A percentile compares a stretch with the other conserved stretches of the same genome.
Evolutionary conservation across 192 early-diverging fungal genomes (phyloP).

Genomic region (Mortierella antarctica): DNA sequence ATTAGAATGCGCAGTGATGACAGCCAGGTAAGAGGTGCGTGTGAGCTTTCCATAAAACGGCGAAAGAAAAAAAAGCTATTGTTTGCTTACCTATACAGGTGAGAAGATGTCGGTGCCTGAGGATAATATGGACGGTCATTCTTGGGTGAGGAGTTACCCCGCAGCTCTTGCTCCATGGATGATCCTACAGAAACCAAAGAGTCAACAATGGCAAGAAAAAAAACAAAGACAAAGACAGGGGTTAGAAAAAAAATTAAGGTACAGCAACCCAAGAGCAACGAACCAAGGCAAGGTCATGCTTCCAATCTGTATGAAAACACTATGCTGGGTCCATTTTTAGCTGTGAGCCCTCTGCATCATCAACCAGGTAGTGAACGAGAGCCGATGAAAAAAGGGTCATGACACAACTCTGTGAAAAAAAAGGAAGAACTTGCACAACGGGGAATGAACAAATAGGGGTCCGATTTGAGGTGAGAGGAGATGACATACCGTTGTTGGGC

Average conservation of each 20-base stretch:
- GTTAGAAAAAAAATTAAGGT: neutral
- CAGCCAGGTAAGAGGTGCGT: neutral
- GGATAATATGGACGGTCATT: constrained; percentile 31
- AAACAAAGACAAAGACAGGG: neutral
- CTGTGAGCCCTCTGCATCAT: constrained; percentile 11
- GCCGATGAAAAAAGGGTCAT: neutral
- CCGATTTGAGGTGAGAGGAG: neutral
- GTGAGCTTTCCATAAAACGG: neutral
- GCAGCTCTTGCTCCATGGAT: constrained; percentile 11
- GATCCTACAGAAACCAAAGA: constrained; percentile 4
- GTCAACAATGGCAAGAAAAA: neutral
- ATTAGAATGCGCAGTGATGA: neutral
- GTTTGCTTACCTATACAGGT: constrained; percentile 32
- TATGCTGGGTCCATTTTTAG: constrained; percentile 25
- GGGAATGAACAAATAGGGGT: neutral
- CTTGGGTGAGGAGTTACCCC: constrained; percentile 14
- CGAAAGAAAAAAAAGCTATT: constrained; percentile 1
- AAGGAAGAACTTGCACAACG: neutral
- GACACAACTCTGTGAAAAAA: neutral
- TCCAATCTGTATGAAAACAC: neutral
- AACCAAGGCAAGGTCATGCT: neutral
- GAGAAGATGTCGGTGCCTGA: constrained; percentile 3
- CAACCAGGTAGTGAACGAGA: neutral
- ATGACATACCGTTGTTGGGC: constrained; percentile 28
- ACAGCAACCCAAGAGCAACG: neutral